A percentile compares a stretch with the other conserved stretches of the same genome.
These are phyloP conservation scores for Boechera divaricarpa DNA, from an alignment of 345 rosid species.

Conservation along the genomic window DNA sequence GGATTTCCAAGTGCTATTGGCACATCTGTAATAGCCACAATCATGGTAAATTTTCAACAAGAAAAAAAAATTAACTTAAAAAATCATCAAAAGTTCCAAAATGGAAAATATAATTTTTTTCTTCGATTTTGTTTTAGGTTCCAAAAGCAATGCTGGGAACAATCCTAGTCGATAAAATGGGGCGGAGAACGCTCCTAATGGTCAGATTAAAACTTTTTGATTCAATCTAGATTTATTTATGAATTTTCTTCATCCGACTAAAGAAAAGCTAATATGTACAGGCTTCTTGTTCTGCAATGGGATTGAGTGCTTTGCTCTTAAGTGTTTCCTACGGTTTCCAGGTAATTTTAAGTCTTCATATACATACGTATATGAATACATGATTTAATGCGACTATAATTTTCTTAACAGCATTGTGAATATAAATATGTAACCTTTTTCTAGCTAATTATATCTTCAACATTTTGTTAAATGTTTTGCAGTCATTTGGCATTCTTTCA, in stretches of 20 bases:
- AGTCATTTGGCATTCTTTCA: slow-evolving; percentile 44
- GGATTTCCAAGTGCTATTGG: slow-evolving; percentile 51
- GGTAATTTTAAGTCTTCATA: slow-evolving; percentile 37
- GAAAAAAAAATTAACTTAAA: not conserved
- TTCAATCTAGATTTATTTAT: not conserved
- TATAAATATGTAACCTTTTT: not conserved
- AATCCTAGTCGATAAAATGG: slow-evolving; percentile 47
- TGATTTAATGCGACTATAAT: not conserved
- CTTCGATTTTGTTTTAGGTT: slow-evolving; percentile 26
- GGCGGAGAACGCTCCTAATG: slow-evolving; percentile 50
- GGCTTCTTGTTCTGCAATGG: slow-evolving; percentile 52
- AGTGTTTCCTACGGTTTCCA: slow-evolving; percentile 54
- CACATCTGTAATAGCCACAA: slow-evolving; percentile 43
- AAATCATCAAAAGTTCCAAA: not conserved
- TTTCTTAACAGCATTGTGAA: not conserved
- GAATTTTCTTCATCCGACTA: not conserved
- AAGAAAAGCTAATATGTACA: slow-evolving; percentile 7
- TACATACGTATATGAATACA: too few species aligned
- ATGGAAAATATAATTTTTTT: not conserved
- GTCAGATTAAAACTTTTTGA: slow-evolving; percentile 23
- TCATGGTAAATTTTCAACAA: slow-evolving; percentile 41
- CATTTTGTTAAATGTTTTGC: not conserved
- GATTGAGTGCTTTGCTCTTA: slow-evolving; percentile 46
- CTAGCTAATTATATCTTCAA: slow-evolving; percentile 8
- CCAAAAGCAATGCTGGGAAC: slow-evolving; percentile 46